Evolutionary conservation across 495 filamentous ascomycete genomes (phyloP), one percentile per base, ranked within the genome.

Genomic region (Daldinia decipiens): DNA sequence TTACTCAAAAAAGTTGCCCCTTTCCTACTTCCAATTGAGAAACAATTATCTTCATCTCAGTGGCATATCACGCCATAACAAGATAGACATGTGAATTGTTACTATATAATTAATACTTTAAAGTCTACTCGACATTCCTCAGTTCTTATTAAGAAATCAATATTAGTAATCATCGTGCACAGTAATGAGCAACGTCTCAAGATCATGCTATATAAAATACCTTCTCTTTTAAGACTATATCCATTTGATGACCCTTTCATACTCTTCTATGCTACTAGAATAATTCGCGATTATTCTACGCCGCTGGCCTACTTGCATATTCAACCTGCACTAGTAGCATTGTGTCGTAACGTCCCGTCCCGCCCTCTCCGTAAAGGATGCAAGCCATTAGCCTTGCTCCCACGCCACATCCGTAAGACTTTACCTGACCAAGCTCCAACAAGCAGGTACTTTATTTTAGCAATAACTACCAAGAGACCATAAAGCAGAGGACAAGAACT

Each of bases 281-380:
- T 5, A 45, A 32, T 53, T 54, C 45, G 43, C 45, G 15, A 19
- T 32, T 32, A 27, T 53, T 45, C 17, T 26, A 15, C 39, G 38
- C 62, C 62, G 29, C 52, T 47, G 19, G 29, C 53, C 6, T 38
- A 6, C 38, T 47, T 65, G 29, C 39, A 34, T 24, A 34, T 55
- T 54, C 24, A 17, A 53, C 26, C n/a, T 31, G 47, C 36, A 21
- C 36, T 65, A 19, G 13, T 26, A 27, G 21, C 62, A 53, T 57
- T 47, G 38, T 39, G 12, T 21, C 39, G 52, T 50, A 38, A 9
- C 36, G 24, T 50, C 53, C 15, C 21, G 52, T 47, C 53, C 13
- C 21, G 52, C n/a, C 53, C 45, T 47, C 39, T 13, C 27, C 39
- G 47, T 47, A 29, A 39, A 56, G 38, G 31, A 52, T 62, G 59